Conservation (phyloP, 2,329 filamentous ascomycete genomes). For the Fusarium cyanostomum region DNA sequence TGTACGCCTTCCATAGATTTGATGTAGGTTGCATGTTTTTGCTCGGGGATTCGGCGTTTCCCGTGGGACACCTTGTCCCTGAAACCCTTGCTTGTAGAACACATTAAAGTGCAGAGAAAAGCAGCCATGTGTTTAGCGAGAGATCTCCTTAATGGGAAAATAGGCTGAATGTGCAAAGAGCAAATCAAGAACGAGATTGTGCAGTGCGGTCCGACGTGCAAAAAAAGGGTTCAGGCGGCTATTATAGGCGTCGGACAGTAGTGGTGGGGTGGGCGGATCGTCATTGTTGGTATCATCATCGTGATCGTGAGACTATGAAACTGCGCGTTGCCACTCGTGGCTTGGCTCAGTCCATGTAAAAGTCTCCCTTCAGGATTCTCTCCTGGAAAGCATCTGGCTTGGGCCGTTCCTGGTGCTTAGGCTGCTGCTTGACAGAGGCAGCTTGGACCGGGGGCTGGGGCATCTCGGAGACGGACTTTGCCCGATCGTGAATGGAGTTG, state of each 20-base stretch:
- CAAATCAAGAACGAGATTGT: conserved; percentile 22
- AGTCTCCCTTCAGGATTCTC: conserved; percentile 96
- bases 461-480: conserved; percentile 75
- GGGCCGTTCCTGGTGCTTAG: conserved; percentile 55
- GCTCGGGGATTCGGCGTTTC: conserved; percentile 21
- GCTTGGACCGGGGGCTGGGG: conserved; percentile 64
- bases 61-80: conserved; percentile 10
- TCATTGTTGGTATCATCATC: conserved; percentile 32
- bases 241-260: conserved; percentile 25
- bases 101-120: conserved; percentile 23
- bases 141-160: conserved; percentile 26
- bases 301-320: conserved; percentile 29
- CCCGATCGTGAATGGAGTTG: conserved; percentile 66
- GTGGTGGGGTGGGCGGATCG: conserved; percentile 16
- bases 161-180: conserved; percentile 20
- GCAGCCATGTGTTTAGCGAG: conserved; percentile 26
- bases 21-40: conserved; percentile 25
- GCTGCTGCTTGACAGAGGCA: conserved; percentile 52
- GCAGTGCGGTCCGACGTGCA: conserved; percentile 15
- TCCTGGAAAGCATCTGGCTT: conserved; percentile 97
- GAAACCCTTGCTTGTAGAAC: conserved; percentile 28
- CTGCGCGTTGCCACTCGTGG: not conserved
- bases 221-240: conserved; percentile 6
- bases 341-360: conserved; percentile 87
- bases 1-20: conserved; percentile 23